phyloP scores from a whole-genome alignment of 164 flowering plant species.

The Annona cherimola region DNA sequence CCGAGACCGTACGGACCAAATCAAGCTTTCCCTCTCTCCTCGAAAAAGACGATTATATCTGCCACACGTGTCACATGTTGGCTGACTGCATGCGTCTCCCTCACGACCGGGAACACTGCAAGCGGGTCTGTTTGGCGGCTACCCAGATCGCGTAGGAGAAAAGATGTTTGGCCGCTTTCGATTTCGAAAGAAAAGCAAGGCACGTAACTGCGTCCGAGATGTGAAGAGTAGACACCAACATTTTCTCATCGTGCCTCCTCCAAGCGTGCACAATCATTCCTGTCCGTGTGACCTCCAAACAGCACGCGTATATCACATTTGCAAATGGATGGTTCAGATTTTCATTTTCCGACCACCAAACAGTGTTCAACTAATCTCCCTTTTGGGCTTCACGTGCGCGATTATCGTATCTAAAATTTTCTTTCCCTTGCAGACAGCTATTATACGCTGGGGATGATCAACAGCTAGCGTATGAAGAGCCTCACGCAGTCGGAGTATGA shows the following conservation, averaged over 20 bases:
- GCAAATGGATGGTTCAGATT: neutral
- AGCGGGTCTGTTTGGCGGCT: neutral
- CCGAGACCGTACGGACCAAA: too few species aligned
- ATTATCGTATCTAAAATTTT: too few species aligned
- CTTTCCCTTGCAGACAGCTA: too few species aligned
- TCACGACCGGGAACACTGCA: neutral
- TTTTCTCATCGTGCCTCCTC: neutral
- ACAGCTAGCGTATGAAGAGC: too few species aligned
- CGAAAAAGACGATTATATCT: neutral
- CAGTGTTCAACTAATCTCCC: too few species aligned
- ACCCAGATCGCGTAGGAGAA: neutral
- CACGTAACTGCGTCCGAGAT: neutral
- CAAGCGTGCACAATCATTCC: neutral
- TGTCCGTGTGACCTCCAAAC: neutral
- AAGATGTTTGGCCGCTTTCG: neutral
- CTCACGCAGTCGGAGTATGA: too few species aligned
- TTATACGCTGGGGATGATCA: too few species aligned
- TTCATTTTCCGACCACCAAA: too few species aligned
- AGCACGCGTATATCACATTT: neutral
- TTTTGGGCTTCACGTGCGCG: too few species aligned
- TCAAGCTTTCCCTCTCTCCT: too few species aligned
- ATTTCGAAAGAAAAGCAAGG: neutral
- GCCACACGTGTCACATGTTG: neutral
- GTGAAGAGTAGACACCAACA: neutral
- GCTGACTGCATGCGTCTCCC: neutral